A percentile compares a stretch with the other conserved stretches of the same genome.
Evolutionary conservation across 2,329 filamentous ascomycete genomes (phyloP).

Genomic region (Venturia asperata): DNA sequence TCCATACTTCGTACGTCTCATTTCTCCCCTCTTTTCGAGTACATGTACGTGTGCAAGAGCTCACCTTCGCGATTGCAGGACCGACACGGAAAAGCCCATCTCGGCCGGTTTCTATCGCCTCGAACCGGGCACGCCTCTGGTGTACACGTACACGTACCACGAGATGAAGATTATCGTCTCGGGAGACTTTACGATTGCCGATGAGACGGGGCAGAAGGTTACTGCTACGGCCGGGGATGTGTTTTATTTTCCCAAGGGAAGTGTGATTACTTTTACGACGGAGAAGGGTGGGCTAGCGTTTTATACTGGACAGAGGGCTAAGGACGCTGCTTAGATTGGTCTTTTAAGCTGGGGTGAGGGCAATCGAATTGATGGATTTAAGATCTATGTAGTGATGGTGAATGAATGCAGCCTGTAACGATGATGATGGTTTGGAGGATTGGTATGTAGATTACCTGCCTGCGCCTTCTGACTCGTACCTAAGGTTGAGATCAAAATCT

Average conservation of each 20-base stretch:
- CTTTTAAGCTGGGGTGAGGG: no score
- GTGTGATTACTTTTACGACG: conserved; percentile 59
- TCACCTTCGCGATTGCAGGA: conserved; percentile 31
- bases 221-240: conserved; percentile 57
- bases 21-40: not conserved
- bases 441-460: no score
- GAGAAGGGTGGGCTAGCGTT: conserved; percentile 55
- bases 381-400: not conserved
- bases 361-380: no score
- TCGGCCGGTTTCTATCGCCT: conserved; percentile 60
- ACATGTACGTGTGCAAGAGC: no score
- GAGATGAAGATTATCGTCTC: conserved; percentile 70
- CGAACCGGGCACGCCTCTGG: conserved; percentile 59
- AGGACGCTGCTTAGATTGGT: conserved; percentile 28
- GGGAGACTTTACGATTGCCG: conserved; percentile 57
- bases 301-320: conserved; percentile 39
- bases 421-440: no score
- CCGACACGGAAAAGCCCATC: conserved; percentile 53
- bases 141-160: conserved; percentile 63
- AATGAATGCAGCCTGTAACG: no score
- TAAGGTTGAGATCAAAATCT: not conserved
- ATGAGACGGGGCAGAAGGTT: conserved; percentile 55
- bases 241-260: conserved; percentile 61
- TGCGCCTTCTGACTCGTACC: conserved; percentile 11
- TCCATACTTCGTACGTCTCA: conserved; percentile 45